These are phyloP conservation scores for Lentinula sp. DNA, from an alignment of 768 basidiomycete species.

Conservation along the genomic window DNA sequence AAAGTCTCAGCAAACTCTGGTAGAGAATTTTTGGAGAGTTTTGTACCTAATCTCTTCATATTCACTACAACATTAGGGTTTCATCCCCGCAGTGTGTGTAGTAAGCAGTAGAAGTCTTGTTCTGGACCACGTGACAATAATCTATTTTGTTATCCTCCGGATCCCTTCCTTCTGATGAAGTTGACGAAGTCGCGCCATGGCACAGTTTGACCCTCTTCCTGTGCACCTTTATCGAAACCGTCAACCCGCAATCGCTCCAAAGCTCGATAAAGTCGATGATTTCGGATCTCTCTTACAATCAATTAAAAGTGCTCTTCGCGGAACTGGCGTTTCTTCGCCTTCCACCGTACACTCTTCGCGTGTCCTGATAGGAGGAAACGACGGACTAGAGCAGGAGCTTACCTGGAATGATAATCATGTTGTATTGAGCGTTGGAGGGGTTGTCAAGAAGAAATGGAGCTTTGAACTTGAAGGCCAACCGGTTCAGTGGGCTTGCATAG, in stretches of 20 bases:
- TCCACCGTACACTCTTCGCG: conserved; percentile 36
- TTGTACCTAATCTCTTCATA: no score
- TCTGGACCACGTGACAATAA: not conserved
- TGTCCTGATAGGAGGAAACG: conserved; percentile 31
- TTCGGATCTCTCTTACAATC: conserved; percentile 33
- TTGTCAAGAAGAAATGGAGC: conserved; percentile 69
- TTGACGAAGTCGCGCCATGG: not conserved
- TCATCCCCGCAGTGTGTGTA: no score
- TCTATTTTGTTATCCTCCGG: not conserved
- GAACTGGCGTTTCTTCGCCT: conserved; percentile 37
- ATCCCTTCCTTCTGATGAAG: not conserved
- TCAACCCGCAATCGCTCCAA: not conserved
- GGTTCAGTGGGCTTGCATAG: conserved; percentile 79
- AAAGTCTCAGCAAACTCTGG: no score
- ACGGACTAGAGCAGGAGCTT: conserved; percentile 56
- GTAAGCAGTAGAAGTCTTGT: no score
- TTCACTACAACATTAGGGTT: no score
- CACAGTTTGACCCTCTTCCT: conserved; percentile 1
- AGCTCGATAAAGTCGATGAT: not conserved
- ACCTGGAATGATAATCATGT: conserved; percentile 65
- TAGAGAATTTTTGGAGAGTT: no score
- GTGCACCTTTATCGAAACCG: not conserved
- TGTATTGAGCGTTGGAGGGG: conserved; percentile 58
- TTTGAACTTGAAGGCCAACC: conserved; percentile 66
- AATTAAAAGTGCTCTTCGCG: conserved; percentile 56